These are phyloP conservation scores for Chrysosporium queenslandicum DNA, from an alignment of 2,329 filamentous ascomycete species.

Conservation along the genomic window DNA sequence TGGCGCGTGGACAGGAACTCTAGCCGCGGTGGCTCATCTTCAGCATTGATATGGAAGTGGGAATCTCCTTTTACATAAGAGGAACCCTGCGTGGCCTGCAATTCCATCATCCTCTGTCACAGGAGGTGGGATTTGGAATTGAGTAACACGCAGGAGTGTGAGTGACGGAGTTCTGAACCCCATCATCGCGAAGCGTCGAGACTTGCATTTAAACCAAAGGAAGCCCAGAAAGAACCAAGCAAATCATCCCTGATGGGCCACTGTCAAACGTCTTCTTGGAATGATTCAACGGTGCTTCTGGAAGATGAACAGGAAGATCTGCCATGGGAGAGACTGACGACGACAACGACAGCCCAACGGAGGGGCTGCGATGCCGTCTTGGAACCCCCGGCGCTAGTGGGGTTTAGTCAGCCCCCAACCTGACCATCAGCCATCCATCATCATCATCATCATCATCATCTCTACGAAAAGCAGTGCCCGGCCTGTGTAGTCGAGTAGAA, in stretches of 20 bases:
- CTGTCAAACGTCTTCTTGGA: background rate
- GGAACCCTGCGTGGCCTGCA: background rate
- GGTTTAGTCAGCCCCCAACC: background rate
- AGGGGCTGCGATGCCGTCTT: background rate
- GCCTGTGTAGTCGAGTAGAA: background rate
- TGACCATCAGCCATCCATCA: background rate
- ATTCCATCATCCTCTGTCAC: background rate
- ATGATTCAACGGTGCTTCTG: background rate
- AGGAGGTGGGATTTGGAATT: conserved; percentile 11
- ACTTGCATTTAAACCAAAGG: background rate
- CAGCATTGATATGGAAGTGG: conserved; percentile 1
- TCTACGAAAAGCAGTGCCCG: background rate
- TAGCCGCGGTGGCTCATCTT: background rate
- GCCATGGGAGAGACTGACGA: background rate
- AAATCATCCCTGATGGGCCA: background rate
- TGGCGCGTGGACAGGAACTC: conserved; percentile 3
- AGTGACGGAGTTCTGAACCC: background rate
- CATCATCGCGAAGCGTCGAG: background rate
- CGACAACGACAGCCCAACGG: background rate
- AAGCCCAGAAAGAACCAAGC: background rate
- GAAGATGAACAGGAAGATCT: background rate
- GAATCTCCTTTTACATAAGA: conserved; percentile 4
- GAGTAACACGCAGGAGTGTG: background rate
- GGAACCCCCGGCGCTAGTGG: background rate
- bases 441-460: too few relatives aligned